Evolutionary conservation across 2,329 filamentous ascomycete species (phyloP).

Genomic region (Aspergillus sp.): DNA sequence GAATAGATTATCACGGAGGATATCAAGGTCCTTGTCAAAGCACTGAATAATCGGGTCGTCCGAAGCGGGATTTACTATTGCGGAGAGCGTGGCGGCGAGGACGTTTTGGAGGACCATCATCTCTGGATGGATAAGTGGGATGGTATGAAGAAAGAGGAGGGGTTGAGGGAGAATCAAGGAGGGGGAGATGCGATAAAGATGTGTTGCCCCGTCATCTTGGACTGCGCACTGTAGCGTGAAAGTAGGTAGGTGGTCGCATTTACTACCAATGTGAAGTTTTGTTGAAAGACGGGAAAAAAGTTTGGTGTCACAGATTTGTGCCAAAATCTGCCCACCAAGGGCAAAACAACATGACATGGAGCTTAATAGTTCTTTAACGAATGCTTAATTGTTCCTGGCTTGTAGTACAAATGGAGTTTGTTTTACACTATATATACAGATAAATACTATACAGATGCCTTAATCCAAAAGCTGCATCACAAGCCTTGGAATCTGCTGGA

Average conservation of each 20-base stretch:
- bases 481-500: constrained; percentile 55
- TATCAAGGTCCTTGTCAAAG: constrained; percentile 23
- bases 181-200: neutral
- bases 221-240: neutral
- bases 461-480: constrained; percentile 44
- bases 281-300: neutral
- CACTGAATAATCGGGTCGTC: constrained; percentile 41
- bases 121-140: neutral
- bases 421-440: constrained; percentile 4
- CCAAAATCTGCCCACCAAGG: neutral
- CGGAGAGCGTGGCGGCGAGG: constrained; percentile 25
- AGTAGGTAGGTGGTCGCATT: neutral
- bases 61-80: constrained; percentile 27
- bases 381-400: neutral
- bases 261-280: neutral
- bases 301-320: neutral
- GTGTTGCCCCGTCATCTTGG: constrained; percentile 1
- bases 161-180: neutral
- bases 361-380: neutral
- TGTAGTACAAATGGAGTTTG: neutral
- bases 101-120: constrained; percentile 23
- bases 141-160: neutral
- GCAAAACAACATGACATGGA: neutral
- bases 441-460: neutral
- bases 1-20: constrained; percentile 26